Evolutionary conservation across 2,329 filamentous ascomycete genomes (phyloP), one percentile per base, ranked within the genome.

Genomic region (Epicoccum sorghinum): DNA sequence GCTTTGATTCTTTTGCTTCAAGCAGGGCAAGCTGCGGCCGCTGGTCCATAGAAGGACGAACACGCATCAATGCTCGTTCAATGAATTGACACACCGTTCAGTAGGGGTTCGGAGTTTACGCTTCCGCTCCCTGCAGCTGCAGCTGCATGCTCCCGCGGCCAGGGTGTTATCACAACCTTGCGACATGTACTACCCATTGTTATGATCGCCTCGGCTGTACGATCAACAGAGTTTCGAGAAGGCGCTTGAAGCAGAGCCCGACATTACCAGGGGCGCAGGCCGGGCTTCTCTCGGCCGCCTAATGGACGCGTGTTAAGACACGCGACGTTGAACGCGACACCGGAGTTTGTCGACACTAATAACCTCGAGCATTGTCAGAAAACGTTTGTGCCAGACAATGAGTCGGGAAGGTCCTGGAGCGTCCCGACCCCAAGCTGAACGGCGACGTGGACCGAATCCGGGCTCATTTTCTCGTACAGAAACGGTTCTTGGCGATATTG

Each of bases 221-320:
- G 46, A 50, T 47, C 46, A 47, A 3, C 47, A 55, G 30, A 49
- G 32, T 55, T 37, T 42, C 37, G 41, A 29, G 40, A 41, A 55
- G 41, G 9, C 14, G 30, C 7, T 18, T 29, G 10, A 30, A 45
- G 22, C 29, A 40, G 40, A 42, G 36, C 30, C 41, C 41, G 42
- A 39, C 18, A 43, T 42, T 47, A 47, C 51, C 46, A 56, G 59
- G 53, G 50, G 55, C 51, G 52, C 42, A 59, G 43, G 47, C 43
- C 43, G 52, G 25, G 24, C 33, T 18, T 25, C 18, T 38, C 33
- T 50, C 40, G 27, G 33, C 25, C 49, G 55, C 55, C 47, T 52
- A 43, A 36, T 56, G 39, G 12, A 56, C 59, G 59, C 57, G 41
- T 47, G 37, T 37, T 25, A 10, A 18, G 46, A 27, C 32, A 29